These are phyloP conservation scores for Plasmodium cynomolgi DNA, from an alignment of 169 alveolate genomes.

Conservation along the genomic window DNA sequence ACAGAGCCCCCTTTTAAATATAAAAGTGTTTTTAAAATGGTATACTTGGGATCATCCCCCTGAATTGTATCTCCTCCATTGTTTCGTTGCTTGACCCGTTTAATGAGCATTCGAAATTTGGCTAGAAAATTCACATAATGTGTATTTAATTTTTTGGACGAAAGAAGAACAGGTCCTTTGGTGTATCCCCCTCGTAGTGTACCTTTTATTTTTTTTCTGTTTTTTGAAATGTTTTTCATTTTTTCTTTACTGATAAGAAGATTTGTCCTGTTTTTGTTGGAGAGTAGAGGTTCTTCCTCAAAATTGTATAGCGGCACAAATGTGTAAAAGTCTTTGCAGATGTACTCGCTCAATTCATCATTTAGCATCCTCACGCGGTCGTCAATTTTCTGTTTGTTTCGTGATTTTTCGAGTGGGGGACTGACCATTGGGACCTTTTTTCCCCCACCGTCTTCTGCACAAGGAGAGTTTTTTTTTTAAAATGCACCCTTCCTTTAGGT, in stretches of 20 bases:
- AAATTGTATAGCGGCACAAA: constrained; percentile 27
- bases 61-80: neutral
- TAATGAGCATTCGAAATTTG: constrained; percentile 7
- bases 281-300: neutral
- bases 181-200: constrained; percentile 16
- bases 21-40: constrained; percentile 26
- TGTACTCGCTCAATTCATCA: neutral
- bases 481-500: neutral
- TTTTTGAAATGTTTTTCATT: neutral
- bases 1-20: constrained; percentile 24
- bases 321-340: constrained; percentile 10
- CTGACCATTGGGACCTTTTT: neutral
- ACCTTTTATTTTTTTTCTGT: constrained; percentile 20
- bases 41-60: neutral
- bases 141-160: constrained; percentile 32
- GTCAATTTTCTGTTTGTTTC: neutral
- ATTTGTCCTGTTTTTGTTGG: neutral
- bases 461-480: neutral
- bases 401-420: neutral
- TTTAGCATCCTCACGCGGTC: neutral
- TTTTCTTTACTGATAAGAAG: constrained; percentile 6
- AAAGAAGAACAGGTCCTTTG: constrained; percentile 7
- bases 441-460: neutral
- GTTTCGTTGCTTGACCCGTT: neutral
- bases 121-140: constrained; percentile 1